Percentiles rank a stretch among this genome's conserved stretches.
Evolutionary conservation across 176 grass and related monocot species (phyloP).

Genomic region (Juncus effusus): DNA sequence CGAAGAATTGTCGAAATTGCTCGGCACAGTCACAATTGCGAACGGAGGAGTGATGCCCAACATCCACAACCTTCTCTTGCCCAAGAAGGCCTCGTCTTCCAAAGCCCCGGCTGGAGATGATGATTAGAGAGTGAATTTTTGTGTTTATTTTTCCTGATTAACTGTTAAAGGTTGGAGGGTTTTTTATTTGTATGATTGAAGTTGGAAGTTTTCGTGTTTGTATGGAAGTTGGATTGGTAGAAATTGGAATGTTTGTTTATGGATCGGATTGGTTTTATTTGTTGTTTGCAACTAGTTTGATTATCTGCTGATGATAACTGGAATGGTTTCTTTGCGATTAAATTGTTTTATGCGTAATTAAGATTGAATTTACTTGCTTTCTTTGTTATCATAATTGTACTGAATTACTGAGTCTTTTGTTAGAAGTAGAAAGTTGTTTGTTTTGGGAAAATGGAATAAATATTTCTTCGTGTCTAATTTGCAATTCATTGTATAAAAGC

Average conservation of each 20-base stretch:
- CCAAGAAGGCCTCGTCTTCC: slow-evolving; percentile 32
- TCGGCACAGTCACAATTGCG: slow-evolving; percentile 40
- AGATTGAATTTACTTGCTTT: no score
- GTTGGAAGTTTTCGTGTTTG: neutral
- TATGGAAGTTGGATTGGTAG: slow-evolving; percentile 9
- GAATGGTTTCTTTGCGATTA: no score
- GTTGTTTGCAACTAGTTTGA: no score
- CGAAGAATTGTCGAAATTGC: slow-evolving; percentile 39
- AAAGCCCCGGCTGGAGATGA: slow-evolving; percentile 33
- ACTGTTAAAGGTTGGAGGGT: neutral
- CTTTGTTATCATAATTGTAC: no score
- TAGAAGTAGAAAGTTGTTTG: no score
- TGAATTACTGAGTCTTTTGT: no score
- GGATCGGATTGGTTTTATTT: neutral
- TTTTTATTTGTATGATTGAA: neutral
- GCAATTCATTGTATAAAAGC: no score
- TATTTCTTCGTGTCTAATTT: no score
- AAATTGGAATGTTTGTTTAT: slow-evolving; percentile 11
- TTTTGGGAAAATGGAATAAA: no score
- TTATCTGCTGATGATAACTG: no score
- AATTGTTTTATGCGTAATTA: no score
- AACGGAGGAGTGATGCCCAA: slow-evolving; percentile 43
- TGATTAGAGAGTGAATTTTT: slow-evolving; percentile 12
- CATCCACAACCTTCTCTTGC: slow-evolving; percentile 40
- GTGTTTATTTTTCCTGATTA: slow-evolving; percentile 11